Percentiles rank a stretch among this genome's conserved stretches.
Conservation (phyloP, 2,329 filamentous ascomycete genomes). For the Aquanectria penicillioides region DNA sequence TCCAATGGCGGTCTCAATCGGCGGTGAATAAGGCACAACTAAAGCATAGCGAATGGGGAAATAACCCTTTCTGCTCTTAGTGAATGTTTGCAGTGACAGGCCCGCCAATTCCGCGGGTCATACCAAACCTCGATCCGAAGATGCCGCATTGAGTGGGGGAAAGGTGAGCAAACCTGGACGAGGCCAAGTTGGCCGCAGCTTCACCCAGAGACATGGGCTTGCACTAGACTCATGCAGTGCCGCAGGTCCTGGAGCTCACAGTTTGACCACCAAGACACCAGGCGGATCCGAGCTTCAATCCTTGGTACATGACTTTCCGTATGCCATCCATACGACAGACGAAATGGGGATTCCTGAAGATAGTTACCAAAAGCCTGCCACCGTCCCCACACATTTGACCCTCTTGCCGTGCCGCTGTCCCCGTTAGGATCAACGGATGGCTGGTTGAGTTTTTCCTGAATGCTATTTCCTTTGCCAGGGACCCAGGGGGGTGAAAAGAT, state of each 20-base stretch:
- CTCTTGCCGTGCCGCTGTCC: conserved; percentile 16
- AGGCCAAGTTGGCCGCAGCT: background rate
- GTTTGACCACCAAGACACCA: background rate
- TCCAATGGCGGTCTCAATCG: conserved; percentile 24
- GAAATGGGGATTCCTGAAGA: background rate
- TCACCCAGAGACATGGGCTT: conserved; percentile 11
- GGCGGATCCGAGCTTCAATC: background rate
- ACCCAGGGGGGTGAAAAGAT: conserved; percentile 28
- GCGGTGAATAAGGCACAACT: conserved; percentile 25
- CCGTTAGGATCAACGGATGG: conserved; percentile 12
- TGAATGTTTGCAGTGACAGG: conserved; percentile 28
- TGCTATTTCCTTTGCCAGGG: conserved; percentile 3
- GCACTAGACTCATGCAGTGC: conserved; percentile 15
- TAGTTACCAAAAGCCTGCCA: background rate
- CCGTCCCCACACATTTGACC: conserved; percentile 3
- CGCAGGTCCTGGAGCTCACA: conserved; percentile 5
- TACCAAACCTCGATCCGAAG: conserved; percentile 27
- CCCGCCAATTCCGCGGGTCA: conserved; percentile 26
- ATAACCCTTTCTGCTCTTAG: conserved; percentile 23
- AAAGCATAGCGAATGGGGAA: conserved; percentile 15
- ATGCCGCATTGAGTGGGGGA: conserved; percentile 15
- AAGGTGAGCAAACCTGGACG: conserved; percentile 4
- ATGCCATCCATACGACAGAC: no score
- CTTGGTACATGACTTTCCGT: background rate
- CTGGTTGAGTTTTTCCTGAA: background rate